Base-by-base conservation (phyloP, 306 rosid genomes). In the Cicer bijugum region DNA sequence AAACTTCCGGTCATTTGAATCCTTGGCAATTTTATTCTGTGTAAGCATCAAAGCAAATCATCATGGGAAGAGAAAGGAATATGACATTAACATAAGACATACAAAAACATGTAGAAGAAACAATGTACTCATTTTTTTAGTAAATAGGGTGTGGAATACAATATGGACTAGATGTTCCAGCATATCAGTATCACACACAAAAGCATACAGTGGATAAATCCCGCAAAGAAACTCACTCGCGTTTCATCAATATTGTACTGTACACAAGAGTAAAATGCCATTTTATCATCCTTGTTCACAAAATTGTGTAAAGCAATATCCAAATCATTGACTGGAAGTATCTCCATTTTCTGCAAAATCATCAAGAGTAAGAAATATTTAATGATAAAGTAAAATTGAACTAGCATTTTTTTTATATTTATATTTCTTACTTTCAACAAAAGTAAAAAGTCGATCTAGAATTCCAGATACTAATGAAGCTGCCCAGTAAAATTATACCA, bases 271-370 rank as follows among this genome's bases (percentile, higher is more conserved):
- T 89, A 90, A 83, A 94, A 94, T 75, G 98, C 97, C 89, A 75
- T 83, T 85, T 88, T 94, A 44, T 94, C 97, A 81, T 94, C 98
- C 86, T 94, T 89, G 82, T 84, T 91, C 74, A 91, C 98, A 81
- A 91, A 91, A 84, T 87, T 76, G 74, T 91, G 98, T 67, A 94
- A 82, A 39, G 98, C 98, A 84, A 91, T 84, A 64, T 87, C 97
- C 92, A 94, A 81, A 83, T 94, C 96, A 78, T 91, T 89, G 84
- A 94, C 97, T 2, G 98, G 97, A 80, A 94, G 91, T 82, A 94
- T 89, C 91, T 94, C 98, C 97, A 91, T 94, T 91, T 94, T 94
- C 98, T 94, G 92, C 79, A 81, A 57, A 79, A 76, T 38, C 74
- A 78, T 23, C 9, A 68, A 12, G 38, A 35, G 56, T 47, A 37